Conservation (phyloP, 257 asterid genomes). For the Verbascum thapsus region DNA sequence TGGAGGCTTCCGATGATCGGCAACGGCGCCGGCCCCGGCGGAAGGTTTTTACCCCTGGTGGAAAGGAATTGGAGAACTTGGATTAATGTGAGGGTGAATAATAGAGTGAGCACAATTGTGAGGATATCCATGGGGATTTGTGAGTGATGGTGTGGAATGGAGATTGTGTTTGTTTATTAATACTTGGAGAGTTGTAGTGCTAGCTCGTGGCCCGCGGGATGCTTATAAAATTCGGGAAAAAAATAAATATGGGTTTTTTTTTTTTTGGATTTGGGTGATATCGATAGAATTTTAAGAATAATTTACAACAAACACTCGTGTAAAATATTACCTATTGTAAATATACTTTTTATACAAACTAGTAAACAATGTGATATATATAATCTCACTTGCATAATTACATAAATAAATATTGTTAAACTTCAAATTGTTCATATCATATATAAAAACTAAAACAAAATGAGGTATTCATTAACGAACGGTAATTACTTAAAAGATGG, state of each 20-base stretch:
- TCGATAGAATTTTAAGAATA: too few species aligned
- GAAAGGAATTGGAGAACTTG: conserved; percentile 36
- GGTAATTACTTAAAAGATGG: too few species aligned
- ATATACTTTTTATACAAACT: too few species aligned
- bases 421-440: too few species aligned
- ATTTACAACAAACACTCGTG: too few species aligned
- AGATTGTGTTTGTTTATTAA: conserved; percentile 12
- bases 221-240: not conserved
- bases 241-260: not conserved
- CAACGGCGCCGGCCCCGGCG: conserved; percentile 76
- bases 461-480: too few species aligned
- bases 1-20: conserved; percentile 79
- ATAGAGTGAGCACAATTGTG: conserved; percentile 26
- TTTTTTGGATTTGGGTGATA: not conserved
- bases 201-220: conserved; percentile 29
- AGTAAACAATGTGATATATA: too few species aligned
- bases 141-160: not conserved
- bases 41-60: conserved; percentile 40
- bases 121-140: conserved; percentile 41
- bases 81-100: conserved; percentile 26
- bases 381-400: too few species aligned
- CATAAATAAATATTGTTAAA: too few species aligned
- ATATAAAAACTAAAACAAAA: too few species aligned
- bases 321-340: too few species aligned
- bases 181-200: conserved; percentile 3